Base-by-base conservation (phyloP, 192 early-diverging fungal genomes). In the Phycomyces nitens region DNA sequence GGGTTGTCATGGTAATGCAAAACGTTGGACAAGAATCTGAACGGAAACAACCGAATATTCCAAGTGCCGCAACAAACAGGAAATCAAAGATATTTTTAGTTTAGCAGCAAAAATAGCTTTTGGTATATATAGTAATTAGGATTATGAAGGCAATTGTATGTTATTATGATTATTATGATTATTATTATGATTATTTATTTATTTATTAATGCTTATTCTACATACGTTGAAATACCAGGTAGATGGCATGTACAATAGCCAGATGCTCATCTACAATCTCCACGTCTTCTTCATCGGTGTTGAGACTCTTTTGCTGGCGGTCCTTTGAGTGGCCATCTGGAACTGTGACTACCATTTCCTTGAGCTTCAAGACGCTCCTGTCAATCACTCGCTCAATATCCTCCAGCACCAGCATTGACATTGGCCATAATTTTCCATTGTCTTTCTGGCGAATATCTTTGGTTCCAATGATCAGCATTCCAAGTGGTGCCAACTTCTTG, bases 351-450 rank as follows among this genome's bases (percentile, higher is more conserved):
- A 88, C 82, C 78, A 80, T 73, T 41, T 90, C 88, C 42, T 87
- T 88, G 11, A 90, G 70, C 34, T 77, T 79, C 34, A 89, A 51
- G 43, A 61, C 61, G 16, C 73, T 65, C 26, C 78, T 63, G 7
- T 76, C 79, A 9, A 91, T 77, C 0, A 80, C 84, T 1, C 73
- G 67, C 47, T 86, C 77, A 16, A 92, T 79, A 62, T 92, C 91
- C 65, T 92, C 89, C 40, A 89, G 61, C 5, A 92, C 72, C 1
- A 92, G 72, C 87, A 92, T 84, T 0, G 87, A 75, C 47, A 92
- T 53, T 14, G 91, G 91, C 80, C 85, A 87, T 54, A 92, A 68
- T 61, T 87, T 90, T 16, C 83, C 85, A 3, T 64, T 43, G 15
- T 69, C 74, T 47, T 82, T 72, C 0, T 74, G 65, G 44, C 91